Percentiles rank a stretch among this genome's conserved stretches.
Conservation (phyloP, 2,329 filamentous ascomycete species). For the Monascus ruber region DNA sequence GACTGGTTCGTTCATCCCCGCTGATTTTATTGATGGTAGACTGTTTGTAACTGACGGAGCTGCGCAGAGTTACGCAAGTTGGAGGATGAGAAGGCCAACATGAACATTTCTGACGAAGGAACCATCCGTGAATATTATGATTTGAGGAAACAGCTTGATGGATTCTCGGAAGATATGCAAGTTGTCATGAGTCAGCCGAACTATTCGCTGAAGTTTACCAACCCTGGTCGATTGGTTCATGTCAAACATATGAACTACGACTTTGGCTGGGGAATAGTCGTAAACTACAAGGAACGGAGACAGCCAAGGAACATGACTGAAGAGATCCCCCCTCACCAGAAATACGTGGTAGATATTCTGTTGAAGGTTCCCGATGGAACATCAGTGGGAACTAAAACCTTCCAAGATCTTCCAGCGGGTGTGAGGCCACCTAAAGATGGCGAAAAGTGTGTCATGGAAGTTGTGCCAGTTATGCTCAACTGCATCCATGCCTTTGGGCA, state of each 20-base stretch:
- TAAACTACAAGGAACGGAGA: conserved; percentile 59
- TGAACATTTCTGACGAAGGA: conserved; percentile 73
- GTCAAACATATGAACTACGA: conserved; percentile 71
- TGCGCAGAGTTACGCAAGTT: conserved; percentile 57
- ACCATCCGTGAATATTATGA: conserved; percentile 93
- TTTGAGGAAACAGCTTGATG: conserved; percentile 69
- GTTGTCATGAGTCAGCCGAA: conserved; percentile 84
- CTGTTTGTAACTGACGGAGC: not conserved
- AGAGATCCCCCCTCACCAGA: conserved; percentile 62
- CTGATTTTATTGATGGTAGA: not conserved
- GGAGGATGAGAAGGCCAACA: conserved; percentile 60
- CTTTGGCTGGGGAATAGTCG: conserved; percentile 89
- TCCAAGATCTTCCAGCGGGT: conserved; percentile 52
- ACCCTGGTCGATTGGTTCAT: conserved; percentile 75
- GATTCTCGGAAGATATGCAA: conserved; percentile 79
- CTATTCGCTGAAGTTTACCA: conserved; percentile 73
- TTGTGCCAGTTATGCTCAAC: conserved; percentile 74
- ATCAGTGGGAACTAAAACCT: conserved; percentile 44
- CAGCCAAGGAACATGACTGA: conserved; percentile 54
- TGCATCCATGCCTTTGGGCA: conserved; percentile 78
- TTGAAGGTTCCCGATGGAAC: conserved; percentile 49
- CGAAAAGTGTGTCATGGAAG: conserved; percentile 61
- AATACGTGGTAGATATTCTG: conserved; percentile 72
- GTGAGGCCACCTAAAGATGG: conserved; percentile 50
- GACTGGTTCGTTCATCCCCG: conserved; percentile 37